Percentiles rank a stretch among this genome's conserved stretches.
phyloP scores from a whole-genome alignment of 1,284 basidiomycete genomes.

The Porodaedalea pini region DNA sequence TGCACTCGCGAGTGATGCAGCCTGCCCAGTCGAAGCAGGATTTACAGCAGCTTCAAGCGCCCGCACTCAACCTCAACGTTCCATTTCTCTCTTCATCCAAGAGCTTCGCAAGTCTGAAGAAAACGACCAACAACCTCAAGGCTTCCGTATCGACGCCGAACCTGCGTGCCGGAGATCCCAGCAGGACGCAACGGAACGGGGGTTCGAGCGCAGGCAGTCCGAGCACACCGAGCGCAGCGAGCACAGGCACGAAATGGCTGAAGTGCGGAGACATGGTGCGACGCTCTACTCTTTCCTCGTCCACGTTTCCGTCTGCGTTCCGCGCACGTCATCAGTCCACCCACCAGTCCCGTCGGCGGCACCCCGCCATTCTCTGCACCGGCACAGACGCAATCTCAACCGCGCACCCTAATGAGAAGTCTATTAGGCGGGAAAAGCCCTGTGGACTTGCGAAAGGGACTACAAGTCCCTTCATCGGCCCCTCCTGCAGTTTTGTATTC shows the following conservation, averaged over 20 bases:
- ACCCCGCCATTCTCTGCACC: conserved; percentile 16
- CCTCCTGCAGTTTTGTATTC: conserved; percentile 3
- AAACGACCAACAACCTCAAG: conserved; percentile 35
- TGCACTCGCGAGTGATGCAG: conserved; percentile 20
- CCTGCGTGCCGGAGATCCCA: conserved; percentile 36
- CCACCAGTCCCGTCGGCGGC: conserved; percentile 40
- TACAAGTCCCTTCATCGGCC: conserved; percentile 9
- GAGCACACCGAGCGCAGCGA: conserved; percentile 13
- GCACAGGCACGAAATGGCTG: conserved; percentile 49
- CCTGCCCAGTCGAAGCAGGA: conserved; percentile 25
- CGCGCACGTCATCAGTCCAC: conserved; percentile 46
- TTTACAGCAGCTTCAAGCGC: not conserved
- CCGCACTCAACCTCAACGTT: conserved; percentile 9
- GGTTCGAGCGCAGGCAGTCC: conserved; percentile 17
- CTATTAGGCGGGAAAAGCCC: not conserved
- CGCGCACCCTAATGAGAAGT: conserved; percentile 1
- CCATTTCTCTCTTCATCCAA: conserved; percentile 24
- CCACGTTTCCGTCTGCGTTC: conserved; percentile 55
- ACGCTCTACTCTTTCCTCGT: conserved; percentile 68
- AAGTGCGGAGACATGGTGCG: conserved; percentile 76
- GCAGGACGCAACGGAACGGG: conserved; percentile 17
- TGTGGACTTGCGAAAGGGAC: not conserved
- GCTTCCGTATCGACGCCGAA: conserved; percentile 61
- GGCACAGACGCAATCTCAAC: conserved; percentile 8
- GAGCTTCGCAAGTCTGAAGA: conserved; percentile 21